These are phyloP conservation scores for Agapanthus africanus DNA, from an alignment of 106 monocot species.

Conservation along the genomic window DNA sequence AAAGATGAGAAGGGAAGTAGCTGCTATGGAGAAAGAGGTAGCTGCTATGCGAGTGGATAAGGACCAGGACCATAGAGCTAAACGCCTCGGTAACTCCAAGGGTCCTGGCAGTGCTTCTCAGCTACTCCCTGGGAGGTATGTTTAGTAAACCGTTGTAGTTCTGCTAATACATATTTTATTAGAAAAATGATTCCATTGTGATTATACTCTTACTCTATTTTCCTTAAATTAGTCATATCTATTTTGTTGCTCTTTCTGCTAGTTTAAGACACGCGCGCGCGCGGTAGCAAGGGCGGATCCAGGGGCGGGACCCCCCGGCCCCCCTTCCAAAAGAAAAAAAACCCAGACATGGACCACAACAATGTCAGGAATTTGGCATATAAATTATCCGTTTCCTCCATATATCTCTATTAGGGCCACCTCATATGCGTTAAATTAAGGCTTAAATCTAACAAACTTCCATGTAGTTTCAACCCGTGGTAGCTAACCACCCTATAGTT, in stretches of 20 bases:
- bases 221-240: not conserved
- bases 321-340: too few relatives aligned
- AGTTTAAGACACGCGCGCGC: too few relatives aligned
- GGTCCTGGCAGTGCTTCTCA: conserved; percentile 56
- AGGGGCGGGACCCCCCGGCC: too few relatives aligned
- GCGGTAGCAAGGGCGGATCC: too few relatives aligned
- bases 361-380: too few relatives aligned
- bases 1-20: conserved; percentile 96
- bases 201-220: not conserved
- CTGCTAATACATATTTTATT: not conserved
- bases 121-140: conserved; percentile 64
- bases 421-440: too few relatives aligned
- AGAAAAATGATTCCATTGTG: not conserved
- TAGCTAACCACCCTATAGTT: too few relatives aligned
- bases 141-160: not conserved
- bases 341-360: too few relatives aligned
- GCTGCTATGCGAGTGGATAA: conserved; percentile 80
- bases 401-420: too few relatives aligned
- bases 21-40: conserved; percentile 94
- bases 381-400: too few relatives aligned
- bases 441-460: too few relatives aligned
- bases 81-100: conserved; percentile 51
- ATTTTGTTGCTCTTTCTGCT: not conserved
- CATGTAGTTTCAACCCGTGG: too few relatives aligned
- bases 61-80: conserved; percentile 66